A percentile compares a stretch with the other conserved stretches of the same genome.
phyloP scores from a whole-genome alignment of 345 rosid species.

The Bruguiera sexangula region DNA sequence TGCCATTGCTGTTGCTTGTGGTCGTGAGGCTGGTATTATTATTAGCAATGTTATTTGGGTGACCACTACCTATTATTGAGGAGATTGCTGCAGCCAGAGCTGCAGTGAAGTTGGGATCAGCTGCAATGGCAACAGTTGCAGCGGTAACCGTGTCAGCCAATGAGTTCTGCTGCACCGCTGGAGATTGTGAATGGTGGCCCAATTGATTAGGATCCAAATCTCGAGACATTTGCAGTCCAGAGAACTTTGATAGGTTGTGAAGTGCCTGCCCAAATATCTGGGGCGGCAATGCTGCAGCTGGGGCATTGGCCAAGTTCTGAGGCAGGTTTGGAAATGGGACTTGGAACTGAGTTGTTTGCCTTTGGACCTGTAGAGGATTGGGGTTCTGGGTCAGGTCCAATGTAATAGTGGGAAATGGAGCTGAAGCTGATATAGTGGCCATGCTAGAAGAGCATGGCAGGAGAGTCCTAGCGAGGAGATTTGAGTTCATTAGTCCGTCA shows the following conservation, averaged over 20 bases:
- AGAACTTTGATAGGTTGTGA: constrained; percentile 56
- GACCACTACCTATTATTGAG: constrained; percentile 47
- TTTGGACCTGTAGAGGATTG: constrained; percentile 40
- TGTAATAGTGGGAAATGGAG: constrained; percentile 95
- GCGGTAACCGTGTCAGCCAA: constrained; percentile 39
- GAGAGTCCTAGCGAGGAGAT: constrained; percentile 64
- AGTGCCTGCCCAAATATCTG: constrained; percentile 61
- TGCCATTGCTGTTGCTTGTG: constrained; percentile 18
- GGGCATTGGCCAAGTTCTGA: constrained; percentile 18
- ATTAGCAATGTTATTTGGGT: constrained; percentile 16
- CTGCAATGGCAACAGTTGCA: constrained; percentile 46
- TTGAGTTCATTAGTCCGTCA: constrained; percentile 66
- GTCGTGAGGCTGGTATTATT: constrained; percentile 17
- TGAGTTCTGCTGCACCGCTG: constrained; percentile 26
- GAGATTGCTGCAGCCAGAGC: constrained; percentile 67
- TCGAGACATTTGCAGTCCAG: constrained; percentile 59
- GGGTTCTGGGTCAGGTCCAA: constrained; percentile 68
- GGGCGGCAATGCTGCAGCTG: constrained; percentile 43
- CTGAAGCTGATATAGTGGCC: constrained; percentile 94
- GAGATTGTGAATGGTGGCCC: constrained; percentile 28
- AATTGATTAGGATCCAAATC: constrained; percentile 29
- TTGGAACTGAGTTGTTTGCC: constrained; percentile 37
- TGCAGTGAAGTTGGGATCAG: constrained; percentile 65
- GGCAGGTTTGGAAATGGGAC: constrained; percentile 41
- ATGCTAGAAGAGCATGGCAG: constrained; percentile 91